These are phyloP conservation scores for Flaveria floridana DNA, from an alignment of 140 eudicot genomes.

Conservation along the genomic window DNA sequence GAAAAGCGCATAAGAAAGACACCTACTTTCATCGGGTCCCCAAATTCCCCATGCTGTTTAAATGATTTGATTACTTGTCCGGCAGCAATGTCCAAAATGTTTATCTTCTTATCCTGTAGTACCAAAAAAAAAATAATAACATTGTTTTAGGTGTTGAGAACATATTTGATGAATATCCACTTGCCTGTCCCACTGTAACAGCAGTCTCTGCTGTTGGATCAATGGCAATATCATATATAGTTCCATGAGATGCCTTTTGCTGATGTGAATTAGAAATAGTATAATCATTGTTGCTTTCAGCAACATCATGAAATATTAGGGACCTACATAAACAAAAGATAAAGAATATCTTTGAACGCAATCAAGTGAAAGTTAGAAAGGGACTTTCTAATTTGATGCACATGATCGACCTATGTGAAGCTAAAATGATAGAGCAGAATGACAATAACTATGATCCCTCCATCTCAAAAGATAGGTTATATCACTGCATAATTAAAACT, in stretches of 20 bases:
- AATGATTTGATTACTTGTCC: constrained; percentile 54
- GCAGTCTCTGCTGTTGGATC: constrained; percentile 46
- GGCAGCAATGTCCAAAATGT: constrained; percentile 42
- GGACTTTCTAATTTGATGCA: constrained; percentile 17
- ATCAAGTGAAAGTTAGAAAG: constrained; percentile 6
- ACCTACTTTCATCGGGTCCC: constrained; percentile 59
- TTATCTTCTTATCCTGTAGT: constrained; percentile 68
- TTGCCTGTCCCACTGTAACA: constrained; percentile 59
- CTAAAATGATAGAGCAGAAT: neutral
- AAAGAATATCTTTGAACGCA: constrained; percentile 5
- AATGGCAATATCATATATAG: constrained; percentile 46
- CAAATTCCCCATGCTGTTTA: constrained; percentile 46
- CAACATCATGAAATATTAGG: constrained; percentile 47
- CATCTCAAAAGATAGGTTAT: neutral
- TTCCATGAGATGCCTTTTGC: constrained; percentile 42
- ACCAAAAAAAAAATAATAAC: constrained; percentile 3
- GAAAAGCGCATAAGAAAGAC: constrained; percentile 9
- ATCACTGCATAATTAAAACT: constrained; percentile 27
- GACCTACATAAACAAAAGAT: constrained; percentile 40
- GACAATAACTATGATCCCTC: neutral
- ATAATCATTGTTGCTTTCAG: constrained; percentile 29
- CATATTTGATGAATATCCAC: constrained; percentile 1
- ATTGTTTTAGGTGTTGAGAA: neutral
- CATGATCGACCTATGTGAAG: constrained; percentile 3
- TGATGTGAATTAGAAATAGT: constrained; percentile 42